phyloP scores from a whole-genome alignment of 495 filamentous ascomycete genomes.

The Hypoxylon trugodes region DNA sequence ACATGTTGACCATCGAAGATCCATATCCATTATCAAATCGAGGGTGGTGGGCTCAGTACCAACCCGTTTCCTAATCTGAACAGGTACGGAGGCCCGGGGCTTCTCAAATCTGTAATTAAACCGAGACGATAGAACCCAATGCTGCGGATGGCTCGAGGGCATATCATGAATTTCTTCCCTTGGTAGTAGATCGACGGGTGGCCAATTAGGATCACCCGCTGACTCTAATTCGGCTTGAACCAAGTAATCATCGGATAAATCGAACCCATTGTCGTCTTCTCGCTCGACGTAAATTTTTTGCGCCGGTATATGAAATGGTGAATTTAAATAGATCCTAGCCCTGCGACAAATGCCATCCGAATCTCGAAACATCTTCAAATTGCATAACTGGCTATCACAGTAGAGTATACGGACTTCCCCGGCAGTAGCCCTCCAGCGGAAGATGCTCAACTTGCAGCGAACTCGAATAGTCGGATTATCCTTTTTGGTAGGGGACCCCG shows the following conservation, averaged over 20 bases:
- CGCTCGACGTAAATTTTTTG: slow-evolving; percentile 58
- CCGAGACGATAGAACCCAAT: slow-evolving; percentile 52
- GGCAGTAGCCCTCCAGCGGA: slow-evolving; percentile 32
- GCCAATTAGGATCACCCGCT: slow-evolving; percentile 56
- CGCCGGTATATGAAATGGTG: slow-evolving; percentile 57
- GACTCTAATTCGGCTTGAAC: slow-evolving; percentile 58
- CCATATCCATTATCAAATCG: slow-evolving; percentile 55
- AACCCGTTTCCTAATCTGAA: slow-evolving; percentile 49
- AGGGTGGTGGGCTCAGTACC: slow-evolving; percentile 43
- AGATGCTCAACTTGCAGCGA: slow-evolving; percentile 56
- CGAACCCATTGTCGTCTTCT: slow-evolving; percentile 50
- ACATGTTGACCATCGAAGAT: slow-evolving; percentile 54
- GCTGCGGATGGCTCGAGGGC: slow-evolving; percentile 36
- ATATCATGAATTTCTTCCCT: slow-evolving; percentile 41
- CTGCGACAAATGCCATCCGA: slow-evolving; percentile 50
- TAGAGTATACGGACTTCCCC: slow-evolving; percentile 47
- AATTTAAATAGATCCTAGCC: slow-evolving; percentile 53
- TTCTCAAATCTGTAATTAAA: slow-evolving; percentile 52
- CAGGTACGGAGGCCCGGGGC: slow-evolving; percentile 47
- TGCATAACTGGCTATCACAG: slow-evolving; percentile 58
- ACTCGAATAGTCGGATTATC: slow-evolving; percentile 50
- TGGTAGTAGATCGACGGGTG: slow-evolving; percentile 52
- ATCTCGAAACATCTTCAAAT: slow-evolving; percentile 54
- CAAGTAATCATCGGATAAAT: slow-evolving; percentile 55
- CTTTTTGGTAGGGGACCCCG: slow-evolving; percentile 47